A percentile compares a stretch with the other conserved stretches of the same genome.
phyloP scores from a whole-genome alignment of 805 yeast species.

The Barnettozyma californica region DNA sequence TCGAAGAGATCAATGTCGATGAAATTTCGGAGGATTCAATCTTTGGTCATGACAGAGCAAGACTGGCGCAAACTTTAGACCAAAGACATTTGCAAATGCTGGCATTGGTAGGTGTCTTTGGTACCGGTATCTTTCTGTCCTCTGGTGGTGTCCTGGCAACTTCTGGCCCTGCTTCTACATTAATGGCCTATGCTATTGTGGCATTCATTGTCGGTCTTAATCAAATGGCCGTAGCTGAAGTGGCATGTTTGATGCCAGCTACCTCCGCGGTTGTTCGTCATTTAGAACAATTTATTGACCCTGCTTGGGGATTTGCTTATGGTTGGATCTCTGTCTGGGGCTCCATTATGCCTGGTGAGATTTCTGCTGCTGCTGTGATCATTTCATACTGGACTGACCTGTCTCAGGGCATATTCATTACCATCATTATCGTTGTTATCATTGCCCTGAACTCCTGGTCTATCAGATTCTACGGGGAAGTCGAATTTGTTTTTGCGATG shows the following conservation, averaged over 20 bases:
- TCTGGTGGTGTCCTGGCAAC: constrained; percentile 34
- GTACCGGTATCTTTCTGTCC: constrained; percentile 37
- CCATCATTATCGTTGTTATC: constrained; percentile 34
- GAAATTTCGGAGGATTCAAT: constrained; percentile 4
- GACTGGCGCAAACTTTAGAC: constrained; percentile 13
- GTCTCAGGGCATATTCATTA: constrained; percentile 40
- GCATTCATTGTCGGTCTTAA: constrained; percentile 34
- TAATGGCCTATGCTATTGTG: constrained; percentile 29
- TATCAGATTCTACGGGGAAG: constrained; percentile 41
- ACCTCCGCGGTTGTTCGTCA: constrained; percentile 33
- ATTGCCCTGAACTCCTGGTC: constrained; percentile 32
- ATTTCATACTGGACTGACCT: constrained; percentile 41
- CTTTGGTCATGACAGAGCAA: constrained; percentile 13
- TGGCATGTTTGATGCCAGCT: constrained; percentile 33
- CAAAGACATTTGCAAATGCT: constrained; percentile 41
- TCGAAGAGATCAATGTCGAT: neutral
- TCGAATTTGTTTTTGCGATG: constrained; percentile 50
- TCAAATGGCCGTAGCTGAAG: constrained; percentile 36
- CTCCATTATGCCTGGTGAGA: constrained; percentile 38
- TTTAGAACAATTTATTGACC: constrained; percentile 35
- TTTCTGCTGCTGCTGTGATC: constrained; percentile 40
- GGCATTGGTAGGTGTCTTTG: constrained; percentile 41
- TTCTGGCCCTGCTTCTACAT: constrained; percentile 31
- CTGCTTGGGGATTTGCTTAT: constrained; percentile 40
- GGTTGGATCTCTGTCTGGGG: constrained; percentile 40